Evolutionary conservation across 2,329 filamentous ascomycete species (phyloP), one percentile per base, ranked within the genome.

Genomic region (Phaeosphaeriaceae sp.): DNA sequence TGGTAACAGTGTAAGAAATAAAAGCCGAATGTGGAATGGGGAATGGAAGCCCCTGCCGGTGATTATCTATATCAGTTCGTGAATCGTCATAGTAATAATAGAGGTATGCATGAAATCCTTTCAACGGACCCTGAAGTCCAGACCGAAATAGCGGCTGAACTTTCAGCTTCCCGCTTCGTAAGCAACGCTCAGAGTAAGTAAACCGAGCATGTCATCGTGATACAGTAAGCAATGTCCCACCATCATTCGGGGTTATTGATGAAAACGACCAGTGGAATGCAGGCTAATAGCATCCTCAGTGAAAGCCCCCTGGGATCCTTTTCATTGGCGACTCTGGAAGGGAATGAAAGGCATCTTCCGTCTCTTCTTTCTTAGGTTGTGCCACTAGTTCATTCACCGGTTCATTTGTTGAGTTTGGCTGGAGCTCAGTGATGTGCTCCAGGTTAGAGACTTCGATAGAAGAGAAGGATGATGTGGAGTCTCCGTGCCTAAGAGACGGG

Each of bases 331-430:
- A 74, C 17, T 66, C 65, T 7, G 73, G 72, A 29, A 72, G 66
- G 2, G 77, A 77, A 44, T 76, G 71, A 45, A 79, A 77, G 20
- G 74, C 72, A 2, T 79, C 67, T 4, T 70, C 60, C 37, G 74
- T 68, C 13, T 68, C 59, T 17, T 63, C 48, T 46, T 52, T 57
- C 42, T 54, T 51, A 4, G 52, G 44, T 13, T 60, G 47, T 34
- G 64, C 50, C n/a, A n/a, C n/a, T n/a, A n/a, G n/a, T n/a, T n/a
- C n/a, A n/a, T n/a, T n/a, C n/a, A n/a, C n/a, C 5, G 52, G 20
- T 29, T 59, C 54, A 7, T 56, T 48, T 4, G 47, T 50, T 18
- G 60, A 48, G 52, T 69, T 67, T 7, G 64, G 66, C 45, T 65
- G 61, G 17, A 69, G 52, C 20, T 50, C 54, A 37, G 56, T 60